Conservation (phyloP, 306 rosid genomes). For the Quercus variabilis region DNA sequence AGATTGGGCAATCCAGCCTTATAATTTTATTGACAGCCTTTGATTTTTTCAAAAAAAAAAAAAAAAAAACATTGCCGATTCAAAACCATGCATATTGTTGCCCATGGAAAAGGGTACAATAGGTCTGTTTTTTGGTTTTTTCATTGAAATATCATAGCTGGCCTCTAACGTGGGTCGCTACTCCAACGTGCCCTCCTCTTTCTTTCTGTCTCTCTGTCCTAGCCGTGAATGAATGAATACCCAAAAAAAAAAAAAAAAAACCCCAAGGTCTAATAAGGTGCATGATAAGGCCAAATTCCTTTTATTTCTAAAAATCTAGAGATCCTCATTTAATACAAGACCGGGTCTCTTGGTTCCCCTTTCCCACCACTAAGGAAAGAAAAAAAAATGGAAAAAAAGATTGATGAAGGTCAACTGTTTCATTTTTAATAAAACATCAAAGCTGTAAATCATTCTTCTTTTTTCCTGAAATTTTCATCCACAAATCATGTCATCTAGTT, state of each 20-base stretch:
- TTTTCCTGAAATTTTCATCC: slow-evolving; percentile 3
- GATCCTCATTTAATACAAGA: slow-evolving; percentile 36
- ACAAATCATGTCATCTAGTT: neutral
- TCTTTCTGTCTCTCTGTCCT: neutral
- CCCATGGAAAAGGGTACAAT: neutral
- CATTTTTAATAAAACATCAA: slow-evolving; percentile 12
- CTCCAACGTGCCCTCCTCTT: neutral
- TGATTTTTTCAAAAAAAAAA: too few relatives aligned
- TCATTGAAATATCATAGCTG: neutral
- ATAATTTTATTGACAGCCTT: too few relatives aligned
- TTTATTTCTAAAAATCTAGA: slow-evolving; percentile 47
- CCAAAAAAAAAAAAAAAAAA: neutral
- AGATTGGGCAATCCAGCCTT: too few relatives aligned
- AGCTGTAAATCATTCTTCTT: slow-evolving; percentile 5
- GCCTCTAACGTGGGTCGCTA: neutral
- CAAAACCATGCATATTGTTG: too few relatives aligned
- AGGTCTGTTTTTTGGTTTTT: neutral
- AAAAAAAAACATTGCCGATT: too few relatives aligned
- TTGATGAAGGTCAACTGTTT: neutral
- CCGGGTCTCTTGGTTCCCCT: slow-evolving; percentile 49
- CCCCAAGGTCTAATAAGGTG: neutral
- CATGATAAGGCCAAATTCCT: slow-evolving; percentile 4
- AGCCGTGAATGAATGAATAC: neutral
- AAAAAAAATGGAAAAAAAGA: neutral
- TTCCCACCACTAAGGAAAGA: slow-evolving; percentile 19